phyloP scores from a whole-genome alignment of 306 rosid species.

The Arachis hypogaea region DNA sequence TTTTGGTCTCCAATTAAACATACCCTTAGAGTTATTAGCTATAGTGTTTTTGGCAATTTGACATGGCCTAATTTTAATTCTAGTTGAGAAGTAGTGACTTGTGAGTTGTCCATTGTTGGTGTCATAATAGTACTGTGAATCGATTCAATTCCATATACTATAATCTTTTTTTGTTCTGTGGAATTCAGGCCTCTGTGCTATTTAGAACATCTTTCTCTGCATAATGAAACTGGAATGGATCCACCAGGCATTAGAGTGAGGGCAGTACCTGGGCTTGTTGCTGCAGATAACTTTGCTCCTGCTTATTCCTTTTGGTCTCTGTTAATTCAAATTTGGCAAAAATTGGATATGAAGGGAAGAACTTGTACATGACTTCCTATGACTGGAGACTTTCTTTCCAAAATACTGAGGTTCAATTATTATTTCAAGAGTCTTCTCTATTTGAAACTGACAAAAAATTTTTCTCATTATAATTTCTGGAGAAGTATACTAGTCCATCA shows the following conservation, averaged over 20 bases:
- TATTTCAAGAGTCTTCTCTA: not conserved
- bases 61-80: conserved; percentile 1
- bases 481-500: not conserved
- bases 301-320: conserved; percentile 75
- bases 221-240: conserved; percentile 82
- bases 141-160: not conserved
- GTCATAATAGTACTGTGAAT: not conserved
- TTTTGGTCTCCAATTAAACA: no score
- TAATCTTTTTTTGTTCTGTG: conserved; percentile 13
- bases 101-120: not conserved
- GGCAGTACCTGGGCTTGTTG: conserved; percentile 67
- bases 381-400: conserved; percentile 94
- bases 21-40: not conserved
- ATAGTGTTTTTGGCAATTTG: conserved; percentile 10
- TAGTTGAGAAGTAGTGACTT: not conserved
- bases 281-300: conserved; percentile 61
- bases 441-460: not conserved
- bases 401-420: conserved; percentile 66
- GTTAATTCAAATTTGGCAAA: conserved; percentile 74
- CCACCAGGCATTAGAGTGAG: conserved; percentile 85
- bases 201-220: conserved; percentile 78
- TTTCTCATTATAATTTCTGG: not conserved
- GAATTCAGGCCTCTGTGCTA: conserved; percentile 70
- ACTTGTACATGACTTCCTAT: conserved; percentile 71
- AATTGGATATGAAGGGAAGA: conserved; percentile 87